phyloP scores from a whole-genome alignment of 2,329 filamentous ascomycete species.

The Cercospora nicotianae region DNA sequence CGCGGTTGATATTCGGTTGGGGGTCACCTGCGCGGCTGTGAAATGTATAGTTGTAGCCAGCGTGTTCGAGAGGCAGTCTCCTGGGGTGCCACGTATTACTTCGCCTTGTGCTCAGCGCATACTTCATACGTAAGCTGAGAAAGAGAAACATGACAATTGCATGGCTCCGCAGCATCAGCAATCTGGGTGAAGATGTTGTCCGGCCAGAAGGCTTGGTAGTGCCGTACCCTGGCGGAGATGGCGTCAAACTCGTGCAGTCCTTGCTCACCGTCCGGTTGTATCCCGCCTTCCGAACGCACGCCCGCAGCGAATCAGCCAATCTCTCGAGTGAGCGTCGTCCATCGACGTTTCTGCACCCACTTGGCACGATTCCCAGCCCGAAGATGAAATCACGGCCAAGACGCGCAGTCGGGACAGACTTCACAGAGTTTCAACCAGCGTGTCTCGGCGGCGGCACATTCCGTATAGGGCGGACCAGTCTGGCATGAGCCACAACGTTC shows the following conservation, averaged over 20 bases:
- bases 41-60: not conserved
- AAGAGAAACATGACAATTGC: not conserved
- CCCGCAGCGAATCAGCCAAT: not conserved
- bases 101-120: not conserved
- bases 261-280: not conserved
- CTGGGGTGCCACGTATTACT: not conserved
- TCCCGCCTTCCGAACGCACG: not conserved
- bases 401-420: constrained; percentile 10
- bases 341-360: not conserved
- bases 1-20: constrained; percentile 14
- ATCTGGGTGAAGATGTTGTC: not conserved
- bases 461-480: not conserved
- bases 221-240: not conserved
- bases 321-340: not conserved
- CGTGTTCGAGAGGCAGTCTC: not conserved
- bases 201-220: not conserved
- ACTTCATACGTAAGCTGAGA: not conserved
- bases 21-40: not conserved
- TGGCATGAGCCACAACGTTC: not conserved
- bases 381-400: constrained; percentile 5
- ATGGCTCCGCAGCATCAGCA: not conserved
- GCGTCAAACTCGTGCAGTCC: constrained; percentile 8
- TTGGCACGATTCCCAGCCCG: not conserved
- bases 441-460: not conserved
- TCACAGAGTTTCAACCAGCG: constrained; percentile 5